Evolutionary conservation across 306 rosid species (phyloP), one percentile per base, ranked within the genome.

Genomic region (Sophora flavescens): DNA sequence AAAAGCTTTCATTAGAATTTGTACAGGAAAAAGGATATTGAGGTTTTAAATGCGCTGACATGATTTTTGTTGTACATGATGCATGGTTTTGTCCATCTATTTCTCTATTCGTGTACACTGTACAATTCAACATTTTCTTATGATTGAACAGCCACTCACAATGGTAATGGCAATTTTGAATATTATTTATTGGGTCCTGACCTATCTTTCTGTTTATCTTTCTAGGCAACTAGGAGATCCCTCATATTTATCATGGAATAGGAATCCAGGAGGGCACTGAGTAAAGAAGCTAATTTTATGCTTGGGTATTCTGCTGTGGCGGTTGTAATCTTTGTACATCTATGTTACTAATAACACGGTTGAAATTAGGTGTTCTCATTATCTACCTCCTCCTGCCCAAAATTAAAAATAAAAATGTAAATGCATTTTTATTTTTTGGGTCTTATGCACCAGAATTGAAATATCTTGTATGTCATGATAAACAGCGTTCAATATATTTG

Each of bases 141-240:
- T 28, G 22, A 47, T 54, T 57, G 36, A n/a, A n/a, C n/a, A n/a
- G 41, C 44, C 12, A 13, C 62, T 30, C 22, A 9, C 33, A 35
- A 57, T 12, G 59, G 48, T 18, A 47, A 63, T 12, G 53, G 54
- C 2, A 8, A 42, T 47, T 59, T 68, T 61, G 36, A 62, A 42
- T 44, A 51, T 10, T 32, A 18, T 67, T 14, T 32, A 32, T 67
- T 14, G 9, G 41, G 14, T 66, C 42, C 57, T 36, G 45, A 54
- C 72, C 59, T 79, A 56, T 76, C 39, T 68, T 32, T 41, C 2
- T 26, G 35, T 32, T 3, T 67, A 8, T 74, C 18, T 70, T 74
- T 80, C 57, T 85, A 95, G 99, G 93, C 90, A 84, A 90, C 99
- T 93, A 56, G 98, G 98, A 59, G 98, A 93, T 66, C 96, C 98